phyloP scores from a whole-genome alignment of 2,329 filamentous ascomycete species.

The Aspergillus tanneri region DNA sequence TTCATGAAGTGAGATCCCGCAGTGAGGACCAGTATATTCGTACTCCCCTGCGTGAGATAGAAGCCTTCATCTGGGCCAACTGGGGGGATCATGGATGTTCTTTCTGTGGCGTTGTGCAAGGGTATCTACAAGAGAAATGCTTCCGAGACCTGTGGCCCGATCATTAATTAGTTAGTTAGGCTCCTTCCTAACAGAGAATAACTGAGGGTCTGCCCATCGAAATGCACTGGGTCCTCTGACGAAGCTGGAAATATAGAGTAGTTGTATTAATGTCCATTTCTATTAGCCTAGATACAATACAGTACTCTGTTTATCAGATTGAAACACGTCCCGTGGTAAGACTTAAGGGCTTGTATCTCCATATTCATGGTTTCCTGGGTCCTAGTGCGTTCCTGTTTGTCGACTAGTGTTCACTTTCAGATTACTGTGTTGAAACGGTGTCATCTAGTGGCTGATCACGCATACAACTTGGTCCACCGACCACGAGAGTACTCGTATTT shows the following conservation, averaged over 20 bases:
- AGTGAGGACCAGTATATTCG: background rate
- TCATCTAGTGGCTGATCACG: background rate
- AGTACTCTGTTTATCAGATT: background rate
- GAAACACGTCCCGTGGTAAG: background rate
- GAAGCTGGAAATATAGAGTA: background rate
- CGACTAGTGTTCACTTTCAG: background rate
- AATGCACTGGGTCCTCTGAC: background rate
- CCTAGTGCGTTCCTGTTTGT: background rate
- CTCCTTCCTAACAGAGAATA: background rate
- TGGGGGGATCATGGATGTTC: background rate
- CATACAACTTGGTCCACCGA: background rate
- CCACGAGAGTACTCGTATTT: background rate
- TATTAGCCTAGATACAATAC: background rate
- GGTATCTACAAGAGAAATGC: background rate
- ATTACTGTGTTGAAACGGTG: background rate
- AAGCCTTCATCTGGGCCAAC: background rate
- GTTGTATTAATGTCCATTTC: background rate
- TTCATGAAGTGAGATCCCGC: no score
- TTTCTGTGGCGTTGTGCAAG: background rate
- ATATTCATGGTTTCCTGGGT: background rate
- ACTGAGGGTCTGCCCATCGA: background rate
- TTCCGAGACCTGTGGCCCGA: background rate
- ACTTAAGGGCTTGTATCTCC: background rate
- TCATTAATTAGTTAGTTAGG: background rate
- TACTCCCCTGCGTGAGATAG: background rate